Conservation (phyloP, 306 rosid species). For the Quercus ilex region DNA sequence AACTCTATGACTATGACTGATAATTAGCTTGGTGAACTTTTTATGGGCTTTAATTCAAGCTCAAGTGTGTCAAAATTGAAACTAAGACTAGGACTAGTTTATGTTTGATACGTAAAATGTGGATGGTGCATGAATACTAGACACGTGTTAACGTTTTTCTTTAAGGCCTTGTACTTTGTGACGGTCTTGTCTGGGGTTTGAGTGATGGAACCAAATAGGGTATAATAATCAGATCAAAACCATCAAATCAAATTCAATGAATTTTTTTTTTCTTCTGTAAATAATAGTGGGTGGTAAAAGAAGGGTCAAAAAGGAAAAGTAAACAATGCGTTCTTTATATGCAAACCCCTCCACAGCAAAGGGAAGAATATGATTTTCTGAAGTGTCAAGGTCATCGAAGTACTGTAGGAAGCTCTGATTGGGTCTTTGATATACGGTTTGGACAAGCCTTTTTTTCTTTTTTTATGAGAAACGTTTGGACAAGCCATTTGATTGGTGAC, state of each 20-base stretch:
- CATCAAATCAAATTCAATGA: conserved; percentile 52
- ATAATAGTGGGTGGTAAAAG: conserved; percentile 5
- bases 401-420: no score
- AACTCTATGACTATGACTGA: neutral
- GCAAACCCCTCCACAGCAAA: conserved; percentile 18
- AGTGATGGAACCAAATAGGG: conserved; percentile 5
- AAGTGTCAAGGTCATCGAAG: conserved; percentile 6
- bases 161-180: conserved; percentile 29
- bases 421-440: conserved; percentile 17
- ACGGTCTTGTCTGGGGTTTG: conserved; percentile 17
- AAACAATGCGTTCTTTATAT: conserved; percentile 31
- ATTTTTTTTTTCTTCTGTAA: conserved; percentile 16
- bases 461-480: conserved; percentile 1
- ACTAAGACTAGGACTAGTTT: neutral
- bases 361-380: conserved; percentile 6
- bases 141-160: neutral
- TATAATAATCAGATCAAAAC: conserved; percentile 33
- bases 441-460: neutral
- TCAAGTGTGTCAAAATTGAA: neutral
- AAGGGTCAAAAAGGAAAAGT: conserved; percentile 20
- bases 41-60: neutral
- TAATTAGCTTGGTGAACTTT: no score
- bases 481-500: conserved; percentile 1
- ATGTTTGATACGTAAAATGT: neutral
- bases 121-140: neutral